These are phyloP conservation scores for Blastobotrys niveus DNA, from an alignment of 1,139 yeast species.

Conservation along the genomic window DNA sequence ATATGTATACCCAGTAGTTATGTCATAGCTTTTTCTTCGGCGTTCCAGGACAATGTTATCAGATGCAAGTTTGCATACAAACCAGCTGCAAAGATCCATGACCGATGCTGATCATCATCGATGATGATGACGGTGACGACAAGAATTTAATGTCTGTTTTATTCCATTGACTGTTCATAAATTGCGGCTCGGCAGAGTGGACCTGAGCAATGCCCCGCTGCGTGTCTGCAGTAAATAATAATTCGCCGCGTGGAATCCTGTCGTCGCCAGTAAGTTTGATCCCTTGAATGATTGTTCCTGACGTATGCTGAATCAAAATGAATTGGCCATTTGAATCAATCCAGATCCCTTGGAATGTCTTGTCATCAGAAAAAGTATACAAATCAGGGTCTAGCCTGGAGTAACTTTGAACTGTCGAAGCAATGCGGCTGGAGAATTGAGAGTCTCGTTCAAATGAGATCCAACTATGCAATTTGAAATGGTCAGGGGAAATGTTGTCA, in stretches of 20 bases:
- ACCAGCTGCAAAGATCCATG: too few species aligned
- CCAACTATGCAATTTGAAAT: conserved; percentile 22
- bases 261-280: conserved; percentile 31
- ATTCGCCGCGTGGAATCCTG: conserved; percentile 31
- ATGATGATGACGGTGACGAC: too few species aligned
- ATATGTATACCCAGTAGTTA: too few species aligned
- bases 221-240: conserved; percentile 24
- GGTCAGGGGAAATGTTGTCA: not conserved
- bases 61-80: too few species aligned
- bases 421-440: conserved; percentile 17
- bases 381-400: conserved; percentile 13
- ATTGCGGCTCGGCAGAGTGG: not conserved
- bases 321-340: conserved; percentile 18
- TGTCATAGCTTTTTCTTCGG: too few species aligned
- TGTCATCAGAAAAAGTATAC: conserved; percentile 20
- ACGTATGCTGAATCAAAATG: conserved; percentile 24
- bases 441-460: conserved; percentile 16
- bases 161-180: too few species aligned
- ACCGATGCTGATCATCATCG: too few species aligned
- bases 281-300: conserved; percentile 26
- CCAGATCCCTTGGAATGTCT: conserved; percentile 19
- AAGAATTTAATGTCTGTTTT: too few species aligned
- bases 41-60: too few species aligned
- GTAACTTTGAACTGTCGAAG: conserved; percentile 18
- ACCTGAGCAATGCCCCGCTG: not conserved